phyloP scores from a whole-genome alignment of 345 rosid genomes.

The Microthlaspi erraticum region DNA sequence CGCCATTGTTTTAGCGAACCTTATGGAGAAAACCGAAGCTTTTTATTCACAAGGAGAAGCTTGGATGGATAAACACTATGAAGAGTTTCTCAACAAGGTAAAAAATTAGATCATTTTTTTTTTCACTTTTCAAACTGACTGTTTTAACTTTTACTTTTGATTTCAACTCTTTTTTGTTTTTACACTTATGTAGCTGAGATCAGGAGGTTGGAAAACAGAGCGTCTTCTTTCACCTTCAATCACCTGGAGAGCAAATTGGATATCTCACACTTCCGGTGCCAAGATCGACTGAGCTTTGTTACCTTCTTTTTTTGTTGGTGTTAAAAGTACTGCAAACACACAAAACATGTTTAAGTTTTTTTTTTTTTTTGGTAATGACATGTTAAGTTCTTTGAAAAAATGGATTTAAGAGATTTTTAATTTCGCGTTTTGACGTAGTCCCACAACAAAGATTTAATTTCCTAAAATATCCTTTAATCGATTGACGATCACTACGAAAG shows the following conservation, averaged over 20 bases:
- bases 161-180: neutral
- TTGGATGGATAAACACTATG: conserved; percentile 82
- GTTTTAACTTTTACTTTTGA: neutral
- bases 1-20: conserved; percentile 62
- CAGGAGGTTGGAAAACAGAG: conserved; percentile 81
- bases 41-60: conserved; percentile 56
- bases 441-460: too few species aligned
- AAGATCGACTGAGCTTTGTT: conserved; percentile 57
- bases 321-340: too few species aligned
- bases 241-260: conserved; percentile 86
- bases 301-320: neutral
- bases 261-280: conserved; percentile 41
- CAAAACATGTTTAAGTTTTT: too few species aligned
- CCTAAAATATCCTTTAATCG: neutral
- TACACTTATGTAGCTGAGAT: conserved; percentile 57
- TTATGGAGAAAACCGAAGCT: conserved; percentile 37
- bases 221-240: conserved; percentile 79
- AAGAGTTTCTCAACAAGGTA: conserved; percentile 71
- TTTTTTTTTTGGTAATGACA: too few species aligned
- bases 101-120: neutral
- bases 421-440: too few species aligned
- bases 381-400: too few species aligned
- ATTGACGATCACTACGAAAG: neutral
- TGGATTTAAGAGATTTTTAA: too few species aligned
- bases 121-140: neutral